Base-by-base conservation (phyloP, 2,329 filamentous ascomycete genomes). In the Ceratocystis alfenasii region DNA sequence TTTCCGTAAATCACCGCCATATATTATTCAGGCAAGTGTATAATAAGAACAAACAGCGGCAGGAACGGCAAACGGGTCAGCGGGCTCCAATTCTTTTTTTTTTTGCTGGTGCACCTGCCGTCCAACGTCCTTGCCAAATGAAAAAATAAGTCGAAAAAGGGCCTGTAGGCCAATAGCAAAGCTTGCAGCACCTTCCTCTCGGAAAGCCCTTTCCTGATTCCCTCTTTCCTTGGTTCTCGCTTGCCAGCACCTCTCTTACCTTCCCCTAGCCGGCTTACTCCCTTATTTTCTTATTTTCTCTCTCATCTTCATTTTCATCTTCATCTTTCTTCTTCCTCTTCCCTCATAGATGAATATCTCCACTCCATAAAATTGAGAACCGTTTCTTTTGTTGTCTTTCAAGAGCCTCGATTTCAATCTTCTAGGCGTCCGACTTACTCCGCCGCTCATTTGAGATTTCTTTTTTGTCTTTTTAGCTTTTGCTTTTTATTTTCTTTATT, bases 391-490 rank as follows among this genome's bases (percentile, higher is more conserved):
- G 46, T 67, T 60, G 36, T 41, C 36, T 41, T 50, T 28, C 22
- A 57, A 59, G n/a, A 53, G 46, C 55, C 17, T 46, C 55, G 22
- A 36, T 55, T 45, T 59, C 33, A 53, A 25, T 57, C 15, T 53
- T 46, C 33, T 30, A 60, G 48, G 60, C 50, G 41, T 53, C 46
- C 28, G 65, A 67, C 65, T 64, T 67, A 64, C 62, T 64, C 65
- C 65, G 65, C 65, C 65, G 62, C 55, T 67, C 65, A 67, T 67
- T 67, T 61, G 53, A 50, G 55, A 61, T 30, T 48, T 25, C 15
- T n/a, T 60, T 60, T 48, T 22, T 44, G 30, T 41, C 36, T 53
- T 30, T 20, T 48, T 50, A 50, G 61, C 61, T 63, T 33, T 10
- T 50, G 17, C 46, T 63, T 63, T 44, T 36, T 50, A n/a, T 63